These are phyloP conservation scores for Phialophora expanda DNA, from an alignment of 2,329 filamentous ascomycete species.

Conservation along the genomic window DNA sequence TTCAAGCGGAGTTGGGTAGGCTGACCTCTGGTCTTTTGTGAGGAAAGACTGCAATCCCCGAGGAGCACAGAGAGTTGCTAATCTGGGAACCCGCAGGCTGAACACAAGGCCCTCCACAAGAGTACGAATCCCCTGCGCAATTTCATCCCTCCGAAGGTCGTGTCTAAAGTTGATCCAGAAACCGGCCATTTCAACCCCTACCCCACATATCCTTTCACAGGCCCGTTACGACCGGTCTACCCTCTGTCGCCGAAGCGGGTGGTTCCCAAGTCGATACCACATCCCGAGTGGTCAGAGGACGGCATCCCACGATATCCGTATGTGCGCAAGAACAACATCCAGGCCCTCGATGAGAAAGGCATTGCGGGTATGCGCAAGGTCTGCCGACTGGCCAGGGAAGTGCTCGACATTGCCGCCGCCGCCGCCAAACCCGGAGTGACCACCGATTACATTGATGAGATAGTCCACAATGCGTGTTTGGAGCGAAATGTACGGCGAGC, in stretches of 20 bases:
- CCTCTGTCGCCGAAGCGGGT: conserved; percentile 74
- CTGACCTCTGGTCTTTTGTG: conserved; percentile 40
- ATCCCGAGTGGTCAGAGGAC: conserved; percentile 86
- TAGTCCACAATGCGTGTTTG: conserved; percentile 92
- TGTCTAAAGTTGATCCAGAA: conserved; percentile 90
- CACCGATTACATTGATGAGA: conserved; percentile 91
- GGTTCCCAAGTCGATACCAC: conserved; percentile 78
- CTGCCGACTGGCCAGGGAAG: conserved; percentile 83
- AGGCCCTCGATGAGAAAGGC: conserved; percentile 77
- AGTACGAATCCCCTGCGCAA: conserved; percentile 75
- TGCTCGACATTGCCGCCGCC: conserved; percentile 86
- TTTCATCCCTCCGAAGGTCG: conserved; percentile 75
- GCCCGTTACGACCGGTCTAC: conserved; percentile 82
- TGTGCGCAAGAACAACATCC: conserved; percentile 77
- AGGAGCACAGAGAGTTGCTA: conserved; percentile 1
- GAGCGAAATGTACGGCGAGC: conserved; percentile 77
- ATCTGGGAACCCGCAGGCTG: conserved; percentile 59
- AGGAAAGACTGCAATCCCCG: conserved; percentile 28
- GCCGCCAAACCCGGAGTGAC: conserved; percentile 89
- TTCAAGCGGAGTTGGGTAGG: conserved; percentile 98
- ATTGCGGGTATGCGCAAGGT: conserved; percentile 93
- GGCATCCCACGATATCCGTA: conserved; percentile 75
- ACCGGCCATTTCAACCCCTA: conserved; percentile 92
- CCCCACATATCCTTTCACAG: conserved; percentile 82
- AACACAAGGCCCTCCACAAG: conserved; percentile 86